Base-by-base conservation (phyloP, 345 rosid species). In the Citrus inodora region DNA sequence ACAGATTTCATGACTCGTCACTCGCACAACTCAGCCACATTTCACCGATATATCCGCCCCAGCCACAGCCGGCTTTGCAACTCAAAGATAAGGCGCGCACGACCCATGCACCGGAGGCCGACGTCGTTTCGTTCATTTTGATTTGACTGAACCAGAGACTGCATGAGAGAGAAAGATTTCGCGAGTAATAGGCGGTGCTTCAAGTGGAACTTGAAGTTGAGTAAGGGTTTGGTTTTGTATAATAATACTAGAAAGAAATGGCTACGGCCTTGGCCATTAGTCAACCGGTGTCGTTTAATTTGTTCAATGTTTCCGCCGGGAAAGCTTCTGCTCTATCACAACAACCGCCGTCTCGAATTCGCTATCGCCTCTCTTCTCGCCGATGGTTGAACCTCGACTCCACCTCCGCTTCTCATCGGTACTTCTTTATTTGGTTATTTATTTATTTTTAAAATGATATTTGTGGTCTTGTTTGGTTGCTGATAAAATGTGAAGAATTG, bases 351-450 rank as follows among this genome's bases (percentile, higher is more conserved):
- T 79, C 79, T 70, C 67, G 91, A 81, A 59, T 90, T 80, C 89
- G 90, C 85, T 67, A 79, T 92, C 85, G 91, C 85, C 74, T 92
- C 89, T 24, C 90, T 86, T 79, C 88, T 92, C 77, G 92, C 80
- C 82, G 83, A 87, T 77, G 98, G 92, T 75, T 90, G 89, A 93
- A 74, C 73, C 83, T 75, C 53, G 62, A 61, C 32, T n/a, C 82
- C 40, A 60, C 66, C 64, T 66, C 72, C 37, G 61, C 80, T 67
- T 79, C 81, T 5, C 82, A 60, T 83, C 84, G 90, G 93, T 90
- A 53, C 21, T 5, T 24, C 19, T 62, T 40, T 2, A 1, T 13
- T 24, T 69, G 21, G 62, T 32, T 4, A 22, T 42, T 14, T 42
- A 46, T 5, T 27, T 59, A 32, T 67, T 53, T 62, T 5, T 16